Conservation (phyloP, 2,329 filamentous ascomycete genomes). For the Penicillium sp. region DNA sequence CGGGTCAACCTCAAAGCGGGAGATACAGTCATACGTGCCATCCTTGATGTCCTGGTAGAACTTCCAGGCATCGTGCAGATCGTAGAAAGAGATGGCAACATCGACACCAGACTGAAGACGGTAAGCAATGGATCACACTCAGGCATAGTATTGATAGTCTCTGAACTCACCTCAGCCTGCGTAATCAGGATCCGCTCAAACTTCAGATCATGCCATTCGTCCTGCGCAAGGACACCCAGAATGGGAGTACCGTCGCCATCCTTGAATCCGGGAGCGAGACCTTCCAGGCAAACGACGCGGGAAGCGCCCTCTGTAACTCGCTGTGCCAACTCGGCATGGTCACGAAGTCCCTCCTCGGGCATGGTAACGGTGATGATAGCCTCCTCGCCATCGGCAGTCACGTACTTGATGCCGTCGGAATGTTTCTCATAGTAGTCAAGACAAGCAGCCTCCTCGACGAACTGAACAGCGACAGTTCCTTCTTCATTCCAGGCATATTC, state of each 20-base stretch:
- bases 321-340: conserved; percentile 20
- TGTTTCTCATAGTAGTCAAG: conserved; percentile 38
- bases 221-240: background rate
- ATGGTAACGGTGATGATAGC: conserved; percentile 40
- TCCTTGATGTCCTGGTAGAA: conserved; percentile 7
- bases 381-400: conserved; percentile 29
- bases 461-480: conserved; percentile 36
- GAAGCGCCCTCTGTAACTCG: conserved; percentile 1
- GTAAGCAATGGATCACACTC: background rate
- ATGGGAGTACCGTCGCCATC: background rate
- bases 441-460: conserved; percentile 37
- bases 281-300: conserved; percentile 3
- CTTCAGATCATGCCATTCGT: background rate
- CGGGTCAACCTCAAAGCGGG: conserved; percentile 16
- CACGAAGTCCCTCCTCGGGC: conserved; percentile 33
- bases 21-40: conserved; percentile 3
- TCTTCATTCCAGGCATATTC: conserved; percentile 32
- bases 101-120: background rate
- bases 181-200: conserved; percentile 4
- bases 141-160: background rate
- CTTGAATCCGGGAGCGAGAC: background rate
- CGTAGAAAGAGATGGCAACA: conserved; percentile 13
- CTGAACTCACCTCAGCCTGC: conserved; percentile 2
- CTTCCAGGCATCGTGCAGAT: conserved; percentile 5
- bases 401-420: conserved; percentile 35